These are phyloP conservation scores for Brettanomyces sp. DNA, from an alignment of 805 yeast genomes.

Conservation along the genomic window DNA sequence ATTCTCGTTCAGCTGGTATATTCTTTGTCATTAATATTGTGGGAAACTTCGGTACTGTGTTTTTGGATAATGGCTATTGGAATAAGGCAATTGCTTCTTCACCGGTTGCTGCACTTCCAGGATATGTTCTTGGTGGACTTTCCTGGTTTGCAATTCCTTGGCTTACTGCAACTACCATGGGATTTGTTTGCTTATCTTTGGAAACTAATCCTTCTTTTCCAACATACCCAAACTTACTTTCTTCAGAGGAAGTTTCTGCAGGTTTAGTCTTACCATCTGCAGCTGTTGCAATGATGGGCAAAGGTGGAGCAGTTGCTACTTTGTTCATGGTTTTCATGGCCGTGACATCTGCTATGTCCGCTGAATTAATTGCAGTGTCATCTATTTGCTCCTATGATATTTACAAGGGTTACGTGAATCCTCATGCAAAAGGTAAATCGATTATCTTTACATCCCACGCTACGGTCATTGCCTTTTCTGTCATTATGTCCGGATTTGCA, in stretches of 20 bases:
- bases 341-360: conserved; percentile 85
- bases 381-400: conserved; percentile 81
- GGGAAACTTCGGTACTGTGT: conserved; percentile 86
- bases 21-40: conserved; percentile 82
- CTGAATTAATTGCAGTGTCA: conserved; percentile 83
- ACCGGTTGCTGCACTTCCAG: conserved; percentile 79
- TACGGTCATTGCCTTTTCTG: conserved; percentile 48
- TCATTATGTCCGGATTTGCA: conserved; percentile 72
- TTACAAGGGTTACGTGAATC: conserved; percentile 72
- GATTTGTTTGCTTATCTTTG: conserved; percentile 71
- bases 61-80: conserved; percentile 81
- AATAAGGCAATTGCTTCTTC: conserved; percentile 74
- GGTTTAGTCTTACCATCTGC: conserved; percentile 75
- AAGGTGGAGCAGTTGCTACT: conserved; percentile 80
- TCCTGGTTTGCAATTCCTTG: conserved; percentile 91
- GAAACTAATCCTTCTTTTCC: conserved; percentile 69
- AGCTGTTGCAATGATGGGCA: conserved; percentile 77
- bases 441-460: conserved; percentile 62
- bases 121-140: conserved; percentile 79
- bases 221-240: conserved; percentile 61
- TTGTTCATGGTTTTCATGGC: conserved; percentile 82
- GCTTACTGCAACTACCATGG: conserved; percentile 75
- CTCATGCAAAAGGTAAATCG: conserved; percentile 65
- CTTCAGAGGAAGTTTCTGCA: conserved; percentile 63
- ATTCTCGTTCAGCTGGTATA: conserved; percentile 77